Evolutionary conservation across 192 early-diverging fungal genomes (phyloP).

Genomic region (Geranomyces michiganensis): DNA sequence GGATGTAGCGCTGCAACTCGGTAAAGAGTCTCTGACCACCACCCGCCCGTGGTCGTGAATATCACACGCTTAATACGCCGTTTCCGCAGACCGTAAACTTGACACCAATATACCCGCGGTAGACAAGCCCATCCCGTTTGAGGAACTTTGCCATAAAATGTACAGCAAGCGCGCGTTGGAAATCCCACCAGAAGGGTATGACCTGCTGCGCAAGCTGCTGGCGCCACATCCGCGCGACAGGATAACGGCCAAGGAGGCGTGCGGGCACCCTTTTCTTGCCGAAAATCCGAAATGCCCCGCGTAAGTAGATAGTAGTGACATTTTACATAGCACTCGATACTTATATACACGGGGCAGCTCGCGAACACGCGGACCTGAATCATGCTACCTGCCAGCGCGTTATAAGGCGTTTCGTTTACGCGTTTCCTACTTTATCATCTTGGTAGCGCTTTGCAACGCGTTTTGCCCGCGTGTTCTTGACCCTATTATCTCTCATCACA

Average conservation of each 20-base stretch:
- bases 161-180: constrained; percentile 47
- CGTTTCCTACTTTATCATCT: too few species aligned
- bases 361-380: too few species aligned
- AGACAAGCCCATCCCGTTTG: constrained; percentile 32
- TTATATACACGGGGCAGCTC: too few species aligned
- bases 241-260: constrained; percentile 76
- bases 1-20: constrained; percentile 60
- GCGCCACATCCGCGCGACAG: constrained; percentile 61
- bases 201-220: constrained; percentile 66
- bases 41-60: constrained; percentile 1
- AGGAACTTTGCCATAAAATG: constrained; percentile 44
- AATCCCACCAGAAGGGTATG: constrained; percentile 53
- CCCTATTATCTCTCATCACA: too few species aligned
- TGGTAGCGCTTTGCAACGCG: too few species aligned
- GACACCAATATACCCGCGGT: constrained; percentile 56
- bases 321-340: too few species aligned
- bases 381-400: too few species aligned
- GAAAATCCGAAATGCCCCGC: too few species aligned
- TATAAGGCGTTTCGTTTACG: too few species aligned
- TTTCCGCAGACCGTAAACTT: constrained; percentile 58
- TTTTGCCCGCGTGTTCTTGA: too few species aligned
- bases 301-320: too few species aligned
- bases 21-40: constrained; percentile 45
- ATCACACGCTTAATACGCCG: background rate
- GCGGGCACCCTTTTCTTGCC: constrained; percentile 74